A percentile compares a stretch with the other conserved stretches of the same genome.
phyloP scores from a whole-genome alignment of 345 rosid species.

The Toxicodendron radicans region DNA sequence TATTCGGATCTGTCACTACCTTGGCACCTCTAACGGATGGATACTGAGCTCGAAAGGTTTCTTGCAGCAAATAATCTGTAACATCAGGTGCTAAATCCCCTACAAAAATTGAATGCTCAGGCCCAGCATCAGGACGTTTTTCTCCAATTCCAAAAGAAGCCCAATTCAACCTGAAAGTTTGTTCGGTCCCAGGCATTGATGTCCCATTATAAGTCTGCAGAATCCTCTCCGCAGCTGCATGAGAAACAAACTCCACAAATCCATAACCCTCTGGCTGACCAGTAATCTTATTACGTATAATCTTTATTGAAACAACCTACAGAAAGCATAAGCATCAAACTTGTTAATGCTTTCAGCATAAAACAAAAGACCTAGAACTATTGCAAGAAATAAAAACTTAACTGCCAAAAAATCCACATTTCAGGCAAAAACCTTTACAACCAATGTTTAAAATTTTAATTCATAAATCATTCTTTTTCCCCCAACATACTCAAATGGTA shows the following conservation, averaged over 20 bases:
- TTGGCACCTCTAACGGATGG: conserved; percentile 95
- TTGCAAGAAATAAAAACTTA: background rate
- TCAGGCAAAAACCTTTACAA: background rate
- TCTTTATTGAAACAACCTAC: conserved; percentile 87
- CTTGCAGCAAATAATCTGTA: conserved; percentile 89
- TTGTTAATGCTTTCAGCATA: background rate
- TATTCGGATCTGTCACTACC: conserved; percentile 94
- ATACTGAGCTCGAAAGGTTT: conserved; percentile 81
- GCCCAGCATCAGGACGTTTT: conserved; percentile 80
- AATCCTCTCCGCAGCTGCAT: conserved; percentile 84
- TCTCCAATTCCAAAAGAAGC: conserved; percentile 97
- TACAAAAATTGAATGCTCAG: conserved; percentile 95
- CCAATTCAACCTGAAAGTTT: conserved; percentile 87
- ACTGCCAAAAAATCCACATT: background rate
- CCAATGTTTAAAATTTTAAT: background rate
- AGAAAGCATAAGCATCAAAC: background rate
- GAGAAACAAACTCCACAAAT: conserved; percentile 87
- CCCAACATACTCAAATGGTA: background rate
- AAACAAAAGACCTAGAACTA: background rate
- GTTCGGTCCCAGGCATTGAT: conserved; percentile 89
- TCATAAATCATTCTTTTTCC: background rate
- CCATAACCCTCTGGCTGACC: conserved; percentile 98
- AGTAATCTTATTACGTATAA: conserved; percentile 91
- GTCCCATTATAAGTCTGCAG: conserved; percentile 83
- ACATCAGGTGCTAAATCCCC: conserved; percentile 97